Evolutionary conservation across 306 rosid genomes (phyloP).

Genomic region (Citrullus amarus): DNA sequence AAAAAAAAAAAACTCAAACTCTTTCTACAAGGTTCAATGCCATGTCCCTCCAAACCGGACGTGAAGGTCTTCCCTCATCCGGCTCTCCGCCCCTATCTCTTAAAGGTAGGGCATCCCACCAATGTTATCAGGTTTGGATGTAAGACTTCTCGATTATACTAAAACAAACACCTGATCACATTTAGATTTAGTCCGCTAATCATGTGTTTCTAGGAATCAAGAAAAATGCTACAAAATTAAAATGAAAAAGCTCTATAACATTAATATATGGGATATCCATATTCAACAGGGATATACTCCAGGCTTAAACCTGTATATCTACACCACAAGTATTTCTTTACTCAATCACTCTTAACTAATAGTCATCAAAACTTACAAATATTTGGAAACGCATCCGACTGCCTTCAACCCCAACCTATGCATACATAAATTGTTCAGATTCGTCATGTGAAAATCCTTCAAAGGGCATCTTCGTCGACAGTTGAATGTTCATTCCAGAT

Average conservation of each 20-base stretch:
- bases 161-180: not conserved
- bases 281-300: not conserved
- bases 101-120: no score
- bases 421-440: not conserved
- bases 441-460: not conserved
- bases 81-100: no score
- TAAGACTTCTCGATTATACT: not conserved
- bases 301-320: slow-evolving; percentile 5
- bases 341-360: not conserved
- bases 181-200: not conserved
- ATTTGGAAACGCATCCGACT: not conserved
- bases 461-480: not conserved
- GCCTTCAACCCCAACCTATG: not conserved
- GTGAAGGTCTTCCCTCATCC: no score
- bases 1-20: no score
- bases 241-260: not conserved
- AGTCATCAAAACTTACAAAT: not conserved
- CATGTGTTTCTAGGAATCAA: not conserved
- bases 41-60: no score
- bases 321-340: not conserved
- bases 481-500: not conserved
- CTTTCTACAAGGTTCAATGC: no score
- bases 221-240: not conserved
- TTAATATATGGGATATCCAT: not conserved
- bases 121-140: no score